Evolutionary conservation across 371 early-diverging fungal species (phyloP).

Genomic region (Phascolomyces articulosus): DNA sequence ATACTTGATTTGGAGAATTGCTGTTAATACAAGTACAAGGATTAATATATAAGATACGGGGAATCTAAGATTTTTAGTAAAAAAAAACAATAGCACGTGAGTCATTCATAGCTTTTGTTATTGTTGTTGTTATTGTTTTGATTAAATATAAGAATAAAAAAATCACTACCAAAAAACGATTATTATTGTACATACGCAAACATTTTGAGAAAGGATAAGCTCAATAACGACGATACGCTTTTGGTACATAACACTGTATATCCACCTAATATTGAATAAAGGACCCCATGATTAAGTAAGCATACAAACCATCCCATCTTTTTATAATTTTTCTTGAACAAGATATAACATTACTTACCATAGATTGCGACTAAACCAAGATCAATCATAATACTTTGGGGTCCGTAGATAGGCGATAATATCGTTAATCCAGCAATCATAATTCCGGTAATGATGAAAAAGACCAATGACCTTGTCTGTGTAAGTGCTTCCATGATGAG

Average conservation of each 20-base stretch:
- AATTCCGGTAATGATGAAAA: constrained; percentile 54
- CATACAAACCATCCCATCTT: not conserved
- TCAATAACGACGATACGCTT: constrained; percentile 71
- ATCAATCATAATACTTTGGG: constrained; percentile 69
- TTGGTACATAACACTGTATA: constrained; percentile 82
- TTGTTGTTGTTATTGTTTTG: too few species aligned
- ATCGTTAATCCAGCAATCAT: constrained; percentile 44
- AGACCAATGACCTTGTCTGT: constrained; percentile 62
- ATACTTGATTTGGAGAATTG: constrained; percentile 73
- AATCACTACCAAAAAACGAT: too few species aligned
- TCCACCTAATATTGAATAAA: constrained; percentile 55
- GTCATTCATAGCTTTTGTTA: not conserved
- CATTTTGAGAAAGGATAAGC: constrained; percentile 64
- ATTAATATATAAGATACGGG: constrained; percentile 70
- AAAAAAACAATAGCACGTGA: not conserved
- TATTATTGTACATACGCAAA: constrained; percentile 48
- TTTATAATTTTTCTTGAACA: too few species aligned
- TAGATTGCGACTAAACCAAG: constrained; percentile 72
- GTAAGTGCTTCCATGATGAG: constrained; percentile 62
- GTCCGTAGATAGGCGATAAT: constrained; percentile 60
- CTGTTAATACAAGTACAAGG: constrained; percentile 64
- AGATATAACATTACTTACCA: constrained; percentile 55
- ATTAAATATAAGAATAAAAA: not conserved
- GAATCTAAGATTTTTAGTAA: constrained; percentile 30
- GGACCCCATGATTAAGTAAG: not conserved